Percentiles rank a stretch among this genome's conserved stretches.
Evolutionary conservation across 257 asterid species (phyloP).

Genomic region (Petunia secreta): DNA sequence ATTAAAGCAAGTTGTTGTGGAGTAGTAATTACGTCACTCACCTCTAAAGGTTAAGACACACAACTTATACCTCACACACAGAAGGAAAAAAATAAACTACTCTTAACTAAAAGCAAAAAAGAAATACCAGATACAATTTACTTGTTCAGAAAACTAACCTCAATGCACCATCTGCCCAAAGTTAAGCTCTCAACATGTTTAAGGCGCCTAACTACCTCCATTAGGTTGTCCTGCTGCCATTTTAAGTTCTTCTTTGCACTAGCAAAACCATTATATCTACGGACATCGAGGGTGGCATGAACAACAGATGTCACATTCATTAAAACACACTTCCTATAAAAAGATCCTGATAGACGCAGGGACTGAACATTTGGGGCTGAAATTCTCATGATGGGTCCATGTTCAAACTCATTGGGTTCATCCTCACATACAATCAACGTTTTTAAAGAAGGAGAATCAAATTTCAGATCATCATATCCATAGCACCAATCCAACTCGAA

Average conservation of each 20-base stretch:
- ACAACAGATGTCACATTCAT: background rate
- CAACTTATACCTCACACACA: background rate
- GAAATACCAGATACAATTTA: background rate
- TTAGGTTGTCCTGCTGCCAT: background rate
- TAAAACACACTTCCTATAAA: conserved; percentile 22
- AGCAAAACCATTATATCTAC: background rate
- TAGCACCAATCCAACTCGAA: background rate
- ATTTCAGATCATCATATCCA: background rate
- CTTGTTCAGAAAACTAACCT: conserved; percentile 11
- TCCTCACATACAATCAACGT: background rate
- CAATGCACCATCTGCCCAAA: conserved; percentile 14
- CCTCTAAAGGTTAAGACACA: background rate
- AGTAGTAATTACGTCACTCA: background rate
- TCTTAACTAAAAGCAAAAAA: background rate
- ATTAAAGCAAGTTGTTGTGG: background rate
- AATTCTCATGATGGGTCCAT: background rate
- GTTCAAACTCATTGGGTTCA: background rate
- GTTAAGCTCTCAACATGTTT: conserved; percentile 21
- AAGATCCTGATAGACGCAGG: conserved; percentile 3
- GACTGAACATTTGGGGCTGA: conserved; percentile 24
- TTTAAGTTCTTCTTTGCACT: background rate
- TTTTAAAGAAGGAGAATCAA: conserved; percentile 23
- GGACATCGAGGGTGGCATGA: background rate
- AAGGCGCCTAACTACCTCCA: conserved; percentile 9
- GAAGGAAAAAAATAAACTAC: background rate